Evolutionary conservation across 306 rosid genomes (phyloP), one percentile per base, ranked within the genome.

Genomic region (Medicago arabica): DNA sequence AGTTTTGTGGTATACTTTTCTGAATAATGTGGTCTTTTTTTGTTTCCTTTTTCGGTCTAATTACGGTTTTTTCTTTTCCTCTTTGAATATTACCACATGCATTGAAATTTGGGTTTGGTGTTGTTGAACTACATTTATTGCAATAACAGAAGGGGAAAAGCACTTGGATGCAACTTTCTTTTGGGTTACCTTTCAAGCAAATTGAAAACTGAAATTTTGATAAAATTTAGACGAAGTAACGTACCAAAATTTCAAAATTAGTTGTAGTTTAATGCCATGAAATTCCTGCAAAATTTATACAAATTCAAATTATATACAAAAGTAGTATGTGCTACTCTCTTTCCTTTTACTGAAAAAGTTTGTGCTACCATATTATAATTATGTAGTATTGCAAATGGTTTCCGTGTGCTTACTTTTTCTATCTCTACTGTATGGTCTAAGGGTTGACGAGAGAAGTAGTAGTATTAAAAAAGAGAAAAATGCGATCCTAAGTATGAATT

Each of bases 41-140:
- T 5, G 0, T 31, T 31, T 2, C 36, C 6, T 31, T 31, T 31
- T 31, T 31, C 6, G 36, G 36, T 59, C 39, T 46, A 15, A 8
- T 43, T 14, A 47, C 7, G 76, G 57, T 49, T 74, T 60, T 34
- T 36, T 1, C 17, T 10, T 36, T 34, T 61, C 67, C 21, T 16
- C 38, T 65, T 80, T 63, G 72, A 68, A 54, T 58, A 43, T 6
- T 57, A 31, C 28, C 18, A 68, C n/a, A 70, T 11, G 36, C 63
- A 65, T 81, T 54, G 38, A 71, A 41, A 62, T 31, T 10, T 23
- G 23, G 47, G 14, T 39, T 46, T 76, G 40, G 50, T 11, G 69
- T 70, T 46, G 78, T 70, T 75, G 64, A 76, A 55, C 69, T 60
- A 21, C 58, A 81, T 66, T 76, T 10, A 57, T 23, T 43, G 34